Evolutionary conservation across 345 rosid species (phyloP).

Genomic region (Salix viminalis): DNA sequence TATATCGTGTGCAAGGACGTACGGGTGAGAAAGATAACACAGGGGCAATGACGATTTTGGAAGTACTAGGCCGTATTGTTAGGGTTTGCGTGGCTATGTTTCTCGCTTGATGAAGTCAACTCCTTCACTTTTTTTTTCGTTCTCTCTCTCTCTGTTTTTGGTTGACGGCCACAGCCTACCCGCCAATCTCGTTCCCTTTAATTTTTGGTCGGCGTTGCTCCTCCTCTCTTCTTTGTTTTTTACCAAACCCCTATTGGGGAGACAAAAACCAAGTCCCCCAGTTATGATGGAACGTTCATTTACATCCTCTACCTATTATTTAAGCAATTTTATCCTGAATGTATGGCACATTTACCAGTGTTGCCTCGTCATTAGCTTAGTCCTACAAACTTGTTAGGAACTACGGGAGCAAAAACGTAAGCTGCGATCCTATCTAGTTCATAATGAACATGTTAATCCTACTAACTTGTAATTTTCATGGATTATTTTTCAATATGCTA

Average conservation of each 20-base stretch:
- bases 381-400: neutral
- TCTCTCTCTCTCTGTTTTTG: neutral
- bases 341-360: neutral
- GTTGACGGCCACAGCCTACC: neutral
- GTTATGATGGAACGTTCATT: neutral
- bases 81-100: constrained; percentile 27
- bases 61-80: constrained; percentile 26
- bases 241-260: neutral
- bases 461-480: too few species aligned
- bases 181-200: neutral
- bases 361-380: neutral
- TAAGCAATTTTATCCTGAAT: neutral
- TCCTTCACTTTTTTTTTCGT: neutral
- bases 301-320: neutral
- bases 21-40: constrained; percentile 5
- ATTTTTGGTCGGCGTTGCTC: neutral
- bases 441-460: too few species aligned
- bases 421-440: too few species aligned
- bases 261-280: neutral
- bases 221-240: too few species aligned
- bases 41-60: neutral
- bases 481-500: too few species aligned
- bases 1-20: neutral
- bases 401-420: neutral
- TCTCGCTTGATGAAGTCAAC: constrained; percentile 17